Evolutionary conservation across 139 green algal genomes (phyloP), one percentile per base, ranked within the genome.

Genomic region (Pleodorina starrii): DNA sequence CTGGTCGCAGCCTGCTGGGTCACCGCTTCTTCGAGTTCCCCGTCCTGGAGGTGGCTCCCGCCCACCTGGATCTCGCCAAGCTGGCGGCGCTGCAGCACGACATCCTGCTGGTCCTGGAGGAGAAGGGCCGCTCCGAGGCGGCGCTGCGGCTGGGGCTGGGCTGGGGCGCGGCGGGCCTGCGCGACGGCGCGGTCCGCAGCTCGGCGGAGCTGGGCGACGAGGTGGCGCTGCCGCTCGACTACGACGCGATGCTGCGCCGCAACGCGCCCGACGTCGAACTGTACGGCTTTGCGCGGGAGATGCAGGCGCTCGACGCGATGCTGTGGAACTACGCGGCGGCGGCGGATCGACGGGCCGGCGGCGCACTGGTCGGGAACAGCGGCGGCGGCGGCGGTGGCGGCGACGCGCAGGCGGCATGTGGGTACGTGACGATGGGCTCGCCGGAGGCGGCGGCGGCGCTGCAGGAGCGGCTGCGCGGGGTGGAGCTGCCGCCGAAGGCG

Each of bases 1-100:
- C n/a, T n/a, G n/a, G n/a, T n/a, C n/a, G n/a, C n/a, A 83, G 60
- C 14, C 59, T 91, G 80, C 54, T 91, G 80, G 88, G 88, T 1
- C 35, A 73, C n/a, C 88, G 81, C 40, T 91, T 89, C 81, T 91
- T 90, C 51, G 84, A 88, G 84, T 85, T 80, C 50, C 79, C 89
- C 5, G 38, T 89, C 54, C 38, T 48, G 32, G 54, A 69, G 14
- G 50, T 90, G 25, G 40, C n/a, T 23, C 40, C 48, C 0, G 11
- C 48, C 5, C n/a, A 80, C 82, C 1, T 35, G 5, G 54, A 6
- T 0, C 51, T 80, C n/a, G 81, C 80, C 19, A 71, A 85, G 76
- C 60, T 90, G 29, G 81, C 90, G 74, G 63, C 90, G 11, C 50
- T 93, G 74, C 86, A 89, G 63, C 82, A 93, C 66, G 90, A 93